Conservation (phyloP, 371 early-diverging fungal species). For the Parasitella parasitica region DNA sequence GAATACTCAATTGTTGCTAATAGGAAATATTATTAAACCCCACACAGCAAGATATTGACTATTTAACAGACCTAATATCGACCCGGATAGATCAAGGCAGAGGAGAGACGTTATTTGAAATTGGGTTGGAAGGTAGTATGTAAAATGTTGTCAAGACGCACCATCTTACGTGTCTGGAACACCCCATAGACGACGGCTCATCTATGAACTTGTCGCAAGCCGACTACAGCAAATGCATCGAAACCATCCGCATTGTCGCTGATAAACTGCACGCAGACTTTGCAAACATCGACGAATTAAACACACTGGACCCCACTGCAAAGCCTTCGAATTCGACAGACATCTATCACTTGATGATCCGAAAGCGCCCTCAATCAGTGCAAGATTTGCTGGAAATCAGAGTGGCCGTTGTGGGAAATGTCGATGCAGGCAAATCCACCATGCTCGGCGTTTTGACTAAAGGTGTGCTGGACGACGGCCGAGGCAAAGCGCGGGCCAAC, state of each 20-base stretch:
- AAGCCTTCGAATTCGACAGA: background rate
- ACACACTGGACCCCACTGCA: slow-evolving; percentile 14
- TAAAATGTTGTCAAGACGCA: background rate
- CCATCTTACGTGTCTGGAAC: background rate
- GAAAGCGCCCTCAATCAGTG: slow-evolving; percentile 66
- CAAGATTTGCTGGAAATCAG: slow-evolving; percentile 84
- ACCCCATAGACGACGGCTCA: slow-evolving; percentile 63
- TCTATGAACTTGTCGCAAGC: slow-evolving; percentile 64
- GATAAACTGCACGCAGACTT: slow-evolving; percentile 62
- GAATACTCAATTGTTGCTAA: background rate
- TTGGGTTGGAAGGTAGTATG: slow-evolving; percentile 78
- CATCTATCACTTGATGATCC: slow-evolving; percentile 63
- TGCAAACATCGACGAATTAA: slow-evolving; percentile 59
- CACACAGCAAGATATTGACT: slow-evolving; percentile 42
- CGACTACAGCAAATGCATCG: slow-evolving; percentile 55
- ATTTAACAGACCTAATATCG: slow-evolving; percentile 41
- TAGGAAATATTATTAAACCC: slow-evolving; percentile 42
- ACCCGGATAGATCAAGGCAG: slow-evolving; percentile 61
- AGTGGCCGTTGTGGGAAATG: slow-evolving; percentile 91
- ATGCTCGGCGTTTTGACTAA: slow-evolving; percentile 89
- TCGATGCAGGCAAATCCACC: slow-evolving; percentile 79
- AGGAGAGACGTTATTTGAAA: slow-evolving; percentile 78
- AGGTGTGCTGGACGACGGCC: slow-evolving; percentile 88
- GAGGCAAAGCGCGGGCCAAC: slow-evolving; percentile 88
- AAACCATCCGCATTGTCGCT: slow-evolving; percentile 47